phyloP scores from a whole-genome alignment of 2,329 filamentous ascomycete genomes.

The Pseudogymnoascus sp. region DNA sequence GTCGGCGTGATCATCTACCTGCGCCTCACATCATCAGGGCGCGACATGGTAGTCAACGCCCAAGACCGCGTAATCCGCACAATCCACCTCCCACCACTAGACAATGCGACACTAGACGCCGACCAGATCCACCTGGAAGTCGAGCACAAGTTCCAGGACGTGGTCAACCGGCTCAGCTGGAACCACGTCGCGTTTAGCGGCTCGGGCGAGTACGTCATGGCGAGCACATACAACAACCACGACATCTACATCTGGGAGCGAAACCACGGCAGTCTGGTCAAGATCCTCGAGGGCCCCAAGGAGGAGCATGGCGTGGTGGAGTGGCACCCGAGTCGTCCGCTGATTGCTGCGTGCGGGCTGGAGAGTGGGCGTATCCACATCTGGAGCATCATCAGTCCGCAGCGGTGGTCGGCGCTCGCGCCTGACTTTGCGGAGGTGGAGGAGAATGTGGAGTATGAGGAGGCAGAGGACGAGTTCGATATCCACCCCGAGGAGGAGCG shows the following conservation, averaged over 20 bases:
- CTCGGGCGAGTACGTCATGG: constrained; percentile 90
- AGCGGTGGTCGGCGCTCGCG: constrained; percentile 93
- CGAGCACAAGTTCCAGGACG: constrained; percentile 97
- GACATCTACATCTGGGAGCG: constrained; percentile 98
- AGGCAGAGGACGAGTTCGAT: constrained; percentile 95
- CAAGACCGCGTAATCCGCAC: constrained; percentile 93
- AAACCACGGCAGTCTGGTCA: constrained; percentile 83
- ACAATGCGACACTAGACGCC: constrained; percentile 61
- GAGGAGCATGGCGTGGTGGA: constrained; percentile 95
- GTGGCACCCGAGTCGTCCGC: constrained; percentile 84
- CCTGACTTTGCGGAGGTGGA: constrained; percentile 97
- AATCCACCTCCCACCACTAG: constrained; percentile 75
- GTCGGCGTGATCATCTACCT: constrained; percentile 82
- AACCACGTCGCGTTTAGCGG: constrained; percentile 95
- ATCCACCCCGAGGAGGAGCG: constrained; percentile 94
- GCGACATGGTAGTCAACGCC: constrained; percentile 83
- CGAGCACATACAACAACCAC: constrained; percentile 96
- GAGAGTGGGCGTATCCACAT: constrained; percentile 92
- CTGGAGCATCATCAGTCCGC: constrained; percentile 91
- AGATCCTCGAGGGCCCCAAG: constrained; percentile 93
- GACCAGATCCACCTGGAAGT: constrained; percentile 83
- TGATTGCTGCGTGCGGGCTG: constrained; percentile 84
- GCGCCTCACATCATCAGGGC: constrained; percentile 73
- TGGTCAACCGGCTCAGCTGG: constrained; percentile 91
- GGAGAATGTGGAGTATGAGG: constrained; percentile 95